phyloP scores from a whole-genome alignment of 2,329 filamentous ascomycete species.

The Tolypocladium sp. region DNA sequence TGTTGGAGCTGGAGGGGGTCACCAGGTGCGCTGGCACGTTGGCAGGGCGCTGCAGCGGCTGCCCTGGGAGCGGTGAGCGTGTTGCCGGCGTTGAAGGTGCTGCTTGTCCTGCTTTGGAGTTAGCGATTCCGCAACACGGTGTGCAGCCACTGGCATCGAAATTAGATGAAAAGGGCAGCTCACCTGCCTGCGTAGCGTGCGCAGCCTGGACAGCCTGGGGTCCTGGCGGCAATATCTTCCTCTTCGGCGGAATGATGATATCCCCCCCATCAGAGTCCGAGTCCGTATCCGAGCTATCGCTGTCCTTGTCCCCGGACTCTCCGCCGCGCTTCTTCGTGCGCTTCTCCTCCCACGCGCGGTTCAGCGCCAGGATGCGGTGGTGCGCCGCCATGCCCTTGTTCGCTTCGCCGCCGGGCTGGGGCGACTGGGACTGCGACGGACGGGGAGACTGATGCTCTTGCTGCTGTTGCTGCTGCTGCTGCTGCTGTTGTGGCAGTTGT shows the following conservation, averaged over 20 bases:
- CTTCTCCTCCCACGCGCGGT: slow-evolving; percentile 19
- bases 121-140: not conserved
- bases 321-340: not conserved
- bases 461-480: not conserved
- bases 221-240: not conserved
- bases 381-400: slow-evolving; percentile 5
- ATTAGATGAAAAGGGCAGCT: not conserved
- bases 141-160: not conserved
- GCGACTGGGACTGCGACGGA: not conserved
- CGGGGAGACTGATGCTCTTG: not conserved
- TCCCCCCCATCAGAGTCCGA: not conserved
- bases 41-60: not conserved
- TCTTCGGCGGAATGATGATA: not conserved
- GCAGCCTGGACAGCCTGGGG: not conserved
- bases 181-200: not conserved
- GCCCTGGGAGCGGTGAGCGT: not conserved
- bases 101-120: not conserved
- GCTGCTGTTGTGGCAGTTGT: not conserved
- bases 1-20: not conserved
- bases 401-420: not conserved
- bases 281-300: not conserved
- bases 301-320: not conserved
- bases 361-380: slow-evolving; percentile 16
- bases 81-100: not conserved
- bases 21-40: not conserved